Evolutionary conservation across 768 basidiomycete genomes (phyloP).

Genomic region (Inosperma sp.): DNA sequence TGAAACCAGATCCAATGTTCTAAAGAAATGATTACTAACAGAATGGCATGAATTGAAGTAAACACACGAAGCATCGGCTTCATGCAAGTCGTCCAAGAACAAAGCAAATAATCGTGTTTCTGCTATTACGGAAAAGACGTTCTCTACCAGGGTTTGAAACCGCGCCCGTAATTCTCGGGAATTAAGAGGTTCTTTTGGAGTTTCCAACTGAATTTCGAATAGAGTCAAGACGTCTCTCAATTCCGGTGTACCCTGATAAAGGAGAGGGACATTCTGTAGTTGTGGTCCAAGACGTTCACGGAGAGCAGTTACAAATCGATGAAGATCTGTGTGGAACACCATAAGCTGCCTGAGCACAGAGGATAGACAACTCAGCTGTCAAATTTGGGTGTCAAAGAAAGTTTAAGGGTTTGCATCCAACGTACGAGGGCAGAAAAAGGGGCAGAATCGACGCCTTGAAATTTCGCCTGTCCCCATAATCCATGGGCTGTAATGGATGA

Average conservation of each 20-base stretch:
- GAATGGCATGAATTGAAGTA: background rate
- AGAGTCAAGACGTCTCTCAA: conserved; percentile 56
- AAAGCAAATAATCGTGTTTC: conserved; percentile 67
- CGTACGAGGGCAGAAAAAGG: conserved; percentile 64
- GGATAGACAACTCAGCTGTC: conserved; percentile 60
- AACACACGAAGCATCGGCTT: conserved; percentile 62
- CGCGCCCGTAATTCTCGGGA: conserved; percentile 61
- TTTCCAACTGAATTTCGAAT: conserved; percentile 49
- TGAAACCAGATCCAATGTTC: conserved; percentile 61
- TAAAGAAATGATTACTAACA: conserved; percentile 23
- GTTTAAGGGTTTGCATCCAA: background rate
- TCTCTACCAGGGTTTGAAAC: conserved; percentile 67
- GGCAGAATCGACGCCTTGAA: conserved; percentile 58
- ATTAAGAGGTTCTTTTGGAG: conserved; percentile 51
- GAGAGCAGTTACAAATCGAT: conserved; percentile 57
- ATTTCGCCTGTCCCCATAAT: conserved; percentile 75
- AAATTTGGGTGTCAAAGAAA: conserved; percentile 1
- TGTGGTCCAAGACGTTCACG: conserved; percentile 64
- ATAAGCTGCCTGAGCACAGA: conserved; percentile 70
- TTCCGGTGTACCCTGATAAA: conserved; percentile 70
- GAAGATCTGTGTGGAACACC: conserved; percentile 66
- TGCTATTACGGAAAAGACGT: conserved; percentile 63
- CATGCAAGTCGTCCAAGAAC: conserved; percentile 71
- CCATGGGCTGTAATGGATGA: conserved; percentile 46
- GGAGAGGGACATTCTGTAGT: conserved; percentile 60